Conservation (phyloP, 345 rosid species). For the Turritis glabra region DNA sequence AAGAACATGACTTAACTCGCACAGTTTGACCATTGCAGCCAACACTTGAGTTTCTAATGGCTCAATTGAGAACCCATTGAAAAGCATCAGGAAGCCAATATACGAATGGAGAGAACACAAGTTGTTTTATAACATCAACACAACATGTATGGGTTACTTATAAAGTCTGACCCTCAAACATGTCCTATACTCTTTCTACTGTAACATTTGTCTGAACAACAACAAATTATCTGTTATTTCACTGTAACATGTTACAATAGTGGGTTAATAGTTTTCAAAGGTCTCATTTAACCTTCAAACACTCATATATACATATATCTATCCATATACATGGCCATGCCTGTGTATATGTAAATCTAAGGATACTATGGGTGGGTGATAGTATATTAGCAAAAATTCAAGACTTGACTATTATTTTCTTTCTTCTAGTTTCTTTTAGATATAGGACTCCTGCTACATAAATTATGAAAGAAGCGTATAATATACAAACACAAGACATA, state of each 20-base stretch:
- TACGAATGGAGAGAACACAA: background rate
- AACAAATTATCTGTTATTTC: background rate
- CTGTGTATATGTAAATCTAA: no score
- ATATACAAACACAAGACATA: background rate
- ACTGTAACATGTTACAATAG: background rate
- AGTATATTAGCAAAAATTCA: background rate
- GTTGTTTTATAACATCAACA: background rate
- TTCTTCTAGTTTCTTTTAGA: no score
- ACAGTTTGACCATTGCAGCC: background rate
- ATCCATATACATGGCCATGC: no score
- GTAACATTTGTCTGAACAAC: background rate
- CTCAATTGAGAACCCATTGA: background rate
- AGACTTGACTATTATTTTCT: background rate
- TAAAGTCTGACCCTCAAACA: background rate
- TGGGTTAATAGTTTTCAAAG: background rate
- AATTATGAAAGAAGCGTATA: background rate
- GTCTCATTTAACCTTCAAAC: background rate
- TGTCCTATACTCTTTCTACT: background rate
- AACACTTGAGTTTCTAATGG: background rate
- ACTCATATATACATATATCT: background rate
- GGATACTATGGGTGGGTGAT: no score
- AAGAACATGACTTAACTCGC: background rate
- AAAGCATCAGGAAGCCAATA: conserved; percentile 10
- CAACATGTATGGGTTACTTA: conserved; percentile 7
- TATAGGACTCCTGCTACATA: no score